Conservation (phyloP, 2,329 filamentous ascomycete genomes). For the Xylaria sp. region DNA sequence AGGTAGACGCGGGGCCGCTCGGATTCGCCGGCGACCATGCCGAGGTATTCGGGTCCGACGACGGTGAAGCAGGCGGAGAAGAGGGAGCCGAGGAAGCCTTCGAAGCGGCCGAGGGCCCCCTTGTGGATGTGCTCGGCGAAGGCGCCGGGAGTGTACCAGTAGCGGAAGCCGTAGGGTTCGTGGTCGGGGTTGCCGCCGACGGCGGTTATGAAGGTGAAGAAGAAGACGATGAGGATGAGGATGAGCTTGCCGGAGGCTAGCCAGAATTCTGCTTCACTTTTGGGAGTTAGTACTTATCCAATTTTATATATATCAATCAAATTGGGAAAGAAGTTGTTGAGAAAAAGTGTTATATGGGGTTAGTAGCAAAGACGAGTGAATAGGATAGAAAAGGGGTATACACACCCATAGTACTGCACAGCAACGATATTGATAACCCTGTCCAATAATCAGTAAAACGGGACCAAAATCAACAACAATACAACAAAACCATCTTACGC, state of each 20-base stretch:
- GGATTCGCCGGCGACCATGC: constrained; percentile 47
- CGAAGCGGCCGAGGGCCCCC: constrained; percentile 58
- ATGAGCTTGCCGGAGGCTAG: constrained; percentile 58
- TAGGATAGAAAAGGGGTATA: not conserved
- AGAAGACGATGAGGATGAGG: constrained; percentile 61
- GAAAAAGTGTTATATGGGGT: too few relatives aligned
- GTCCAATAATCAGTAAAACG: not conserved
- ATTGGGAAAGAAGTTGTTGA: too few relatives aligned
- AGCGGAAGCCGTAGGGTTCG: constrained; percentile 65
- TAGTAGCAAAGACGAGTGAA: too few relatives aligned
- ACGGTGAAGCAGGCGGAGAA: constrained; percentile 56
- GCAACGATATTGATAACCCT: constrained; percentile 32
- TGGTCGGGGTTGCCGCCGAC: constrained; percentile 67
- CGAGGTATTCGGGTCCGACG: constrained; percentile 56
- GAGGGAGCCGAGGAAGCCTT: constrained; percentile 57
- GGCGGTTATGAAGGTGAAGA: constrained; percentile 77
- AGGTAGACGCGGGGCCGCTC: constrained; percentile 54
- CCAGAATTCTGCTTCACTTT: constrained; percentile 68
- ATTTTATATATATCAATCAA: too few relatives aligned
- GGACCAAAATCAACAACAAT: not conserved
- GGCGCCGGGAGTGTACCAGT: constrained; percentile 58
- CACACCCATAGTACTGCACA: constrained; percentile 31
- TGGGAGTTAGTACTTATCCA: constrained; percentile 50
- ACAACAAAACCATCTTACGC: constrained; percentile 35
- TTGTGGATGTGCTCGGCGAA: constrained; percentile 56